Evolutionary conservation across 1,139 yeast genomes (phyloP), one percentile per base, ranked within the genome.

Genomic region (Zygosaccharomyces sapae): DNA sequence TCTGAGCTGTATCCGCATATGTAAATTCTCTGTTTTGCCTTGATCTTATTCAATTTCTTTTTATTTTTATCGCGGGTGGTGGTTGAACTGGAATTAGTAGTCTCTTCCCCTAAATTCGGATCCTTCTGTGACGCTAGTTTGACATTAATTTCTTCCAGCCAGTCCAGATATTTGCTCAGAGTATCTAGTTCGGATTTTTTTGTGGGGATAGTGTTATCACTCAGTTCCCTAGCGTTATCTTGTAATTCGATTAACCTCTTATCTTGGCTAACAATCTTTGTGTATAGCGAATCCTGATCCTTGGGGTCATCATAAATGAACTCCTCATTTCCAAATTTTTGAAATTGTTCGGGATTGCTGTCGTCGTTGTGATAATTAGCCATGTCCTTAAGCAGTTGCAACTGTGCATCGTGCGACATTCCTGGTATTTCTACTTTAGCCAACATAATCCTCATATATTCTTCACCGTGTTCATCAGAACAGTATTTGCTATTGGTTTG

Each of bases 401-500:
- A 44, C 16, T 50, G 46, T 3, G 44, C 54, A 13, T 47, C 45
- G 5, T 40, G 38, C 2, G 37, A 41, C 5, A 51, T 49, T 10
- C 64, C 52, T 1, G 57, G 48, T 29, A 53, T 52, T 16, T 55
- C 49, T 16, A 64, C 45, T 38, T 61, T 59, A 6, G 56, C 51
- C 24, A 65, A 47, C 41, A 71, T 45, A 1, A 49, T 53, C 45
- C 63, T 63, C 71, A 86, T 74, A 58, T 72, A 88, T 49, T 63
- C 58, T 20, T 76, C 49, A 0, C 95, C 97, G 65, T 90, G 96
- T 31, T 79, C 85, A 25, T 72, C 74, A 18, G 80, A 68, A 63
- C 97, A 90, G 63, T 86, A 90, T 63, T 89, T 88, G 38, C 89
- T 79, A 29, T 55, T 58, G 5, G 63, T 66, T 3, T 51, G 51